Base-by-base conservation (phyloP, 306 rosid genomes). In the Fragaria vesca region DNA sequence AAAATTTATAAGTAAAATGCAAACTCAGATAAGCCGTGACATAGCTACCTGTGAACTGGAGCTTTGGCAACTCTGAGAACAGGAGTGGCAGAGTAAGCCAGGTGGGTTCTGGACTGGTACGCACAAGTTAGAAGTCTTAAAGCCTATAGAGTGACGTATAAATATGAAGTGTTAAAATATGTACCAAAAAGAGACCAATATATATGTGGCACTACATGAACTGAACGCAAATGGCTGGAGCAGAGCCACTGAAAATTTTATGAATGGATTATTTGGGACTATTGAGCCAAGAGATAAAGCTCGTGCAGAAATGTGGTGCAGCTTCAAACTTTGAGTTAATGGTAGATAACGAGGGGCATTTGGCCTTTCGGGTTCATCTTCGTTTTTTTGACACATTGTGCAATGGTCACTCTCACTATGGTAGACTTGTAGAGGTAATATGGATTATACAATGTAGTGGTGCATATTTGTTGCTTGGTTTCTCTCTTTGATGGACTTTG, bases 241-340 rank as follows among this genome's bases (percentile, higher is more conserved):
- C 88, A 89, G 87, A 88, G 82, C 97, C 99, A 95, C 99, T 91
- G 96, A 93, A 95, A 85, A 77, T 12, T 69, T 11, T 45, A 51
- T 12, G 34, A 81, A 76, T 51, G 88, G 97, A 89, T 87, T 88
- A 86, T 88, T 79, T 83, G 74, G 36, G 15, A 50, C 51, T 36
- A 63, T 76, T 52, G 38, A 69, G 69, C 69, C 77, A 6, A 87
- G 85, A 83, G 97, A 95, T 92, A 92, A 92, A 88, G 87, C 67
- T 73, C 62, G 32, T 54, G 89, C 74, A 75, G 66, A 90, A 87
- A 79, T 89, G 97, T 95, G 98, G 97, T 77, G 82, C 66, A 81
- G 96, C 88, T 90, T 91, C 75, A 67, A 77, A 76, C 83, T 71
- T 1, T 9, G 73, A 54, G 28, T 60, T 69, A 72, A 69, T 30